phyloP scores from a whole-genome alignment of 169 alveolate species.

The Plasmodium sp. region DNA sequence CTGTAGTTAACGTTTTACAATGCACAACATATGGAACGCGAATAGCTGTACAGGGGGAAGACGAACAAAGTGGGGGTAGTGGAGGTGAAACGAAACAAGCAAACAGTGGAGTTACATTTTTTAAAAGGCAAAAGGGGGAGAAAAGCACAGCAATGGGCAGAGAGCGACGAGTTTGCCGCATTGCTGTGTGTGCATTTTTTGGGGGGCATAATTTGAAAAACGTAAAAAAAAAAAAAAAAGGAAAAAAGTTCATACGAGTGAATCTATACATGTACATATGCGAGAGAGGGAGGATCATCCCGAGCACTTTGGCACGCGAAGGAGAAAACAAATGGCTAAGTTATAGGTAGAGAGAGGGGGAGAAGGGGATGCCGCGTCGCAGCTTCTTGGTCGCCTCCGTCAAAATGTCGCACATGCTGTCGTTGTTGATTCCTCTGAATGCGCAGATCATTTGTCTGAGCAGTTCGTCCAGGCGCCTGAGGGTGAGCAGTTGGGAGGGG shows the following conservation, averaged over 20 bases:
- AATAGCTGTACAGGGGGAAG: not conserved
- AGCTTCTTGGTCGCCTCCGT: slow-evolving; percentile 93
- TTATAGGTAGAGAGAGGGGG: slow-evolving; percentile 96
- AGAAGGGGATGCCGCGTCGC: slow-evolving; percentile 98
- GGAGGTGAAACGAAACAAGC: not conserved
- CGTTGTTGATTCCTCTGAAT: slow-evolving; percentile 96
- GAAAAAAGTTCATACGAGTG: not conserved
- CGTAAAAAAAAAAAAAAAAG: slow-evolving; percentile 4
- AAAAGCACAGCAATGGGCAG: not conserved
- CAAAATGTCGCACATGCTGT: slow-evolving; percentile 93
- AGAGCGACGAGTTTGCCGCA: not conserved
- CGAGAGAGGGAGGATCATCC: not conserved
- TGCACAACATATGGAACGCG: not conserved
- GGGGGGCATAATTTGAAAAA: not conserved
- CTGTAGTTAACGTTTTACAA: not conserved
- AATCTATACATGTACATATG: not conserved
- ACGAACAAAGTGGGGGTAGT: not conserved
- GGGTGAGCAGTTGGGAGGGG: not conserved
- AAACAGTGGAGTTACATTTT: not conserved
- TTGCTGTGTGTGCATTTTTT: not conserved
- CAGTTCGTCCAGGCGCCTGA: slow-evolving; percentile 98
- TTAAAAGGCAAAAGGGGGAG: not conserved
- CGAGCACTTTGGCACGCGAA: not conserved
- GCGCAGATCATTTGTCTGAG: slow-evolving; percentile 97
- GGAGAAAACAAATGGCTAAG: not conserved